A percentile compares a stretch with the other conserved stretches of the same genome.
Conservation (phyloP, 768 basidiomycete genomes). For the Rhizopogon vulgaris region DNA sequence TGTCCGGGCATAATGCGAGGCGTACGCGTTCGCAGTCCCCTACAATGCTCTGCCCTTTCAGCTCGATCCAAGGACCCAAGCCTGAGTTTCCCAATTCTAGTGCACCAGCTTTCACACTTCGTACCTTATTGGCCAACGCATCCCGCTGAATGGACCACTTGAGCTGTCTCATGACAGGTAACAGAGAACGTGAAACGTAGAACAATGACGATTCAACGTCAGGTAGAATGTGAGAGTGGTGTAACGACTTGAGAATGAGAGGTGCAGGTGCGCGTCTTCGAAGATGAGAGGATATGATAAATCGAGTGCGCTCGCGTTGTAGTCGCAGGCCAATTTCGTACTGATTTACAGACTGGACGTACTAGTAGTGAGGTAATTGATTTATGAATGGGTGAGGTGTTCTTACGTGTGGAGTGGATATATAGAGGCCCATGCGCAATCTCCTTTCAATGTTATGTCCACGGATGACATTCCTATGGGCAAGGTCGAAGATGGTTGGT, state of each 20-base stretch:
- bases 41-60: slow-evolving; percentile 41
- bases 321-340: slow-evolving; percentile 56
- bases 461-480: slow-evolving; percentile 64
- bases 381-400: slow-evolving; percentile 15
- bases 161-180: slow-evolving; percentile 58
- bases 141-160: slow-evolving; percentile 71
- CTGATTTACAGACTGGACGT: slow-evolving; percentile 53
- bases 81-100: slow-evolving; percentile 17
- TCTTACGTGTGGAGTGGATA: slow-evolving; percentile 53
- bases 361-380: not conserved
- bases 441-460: slow-evolving; percentile 60
- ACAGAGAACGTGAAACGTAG: slow-evolving; percentile 50
- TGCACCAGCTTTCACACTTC: slow-evolving; percentile 31
- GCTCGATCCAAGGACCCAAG: slow-evolving; percentile 53
- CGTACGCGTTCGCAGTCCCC: slow-evolving; percentile 60
- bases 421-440: slow-evolving; percentile 62
- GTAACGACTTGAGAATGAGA: slow-evolving; percentile 37
- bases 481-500: slow-evolving; percentile 60
- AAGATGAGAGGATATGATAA: slow-evolving; percentile 49
- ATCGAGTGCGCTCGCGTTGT: slow-evolving; percentile 46
- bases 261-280: slow-evolving; percentile 37
- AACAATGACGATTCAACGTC: slow-evolving; percentile 57
- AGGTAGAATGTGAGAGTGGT: slow-evolving; percentile 50
- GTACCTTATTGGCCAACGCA: slow-evolving; percentile 50
- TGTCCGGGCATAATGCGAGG: slow-evolving; percentile 61